Conservation (phyloP, 1,284 basidiomycete genomes). For the Boletus sp. region DNA sequence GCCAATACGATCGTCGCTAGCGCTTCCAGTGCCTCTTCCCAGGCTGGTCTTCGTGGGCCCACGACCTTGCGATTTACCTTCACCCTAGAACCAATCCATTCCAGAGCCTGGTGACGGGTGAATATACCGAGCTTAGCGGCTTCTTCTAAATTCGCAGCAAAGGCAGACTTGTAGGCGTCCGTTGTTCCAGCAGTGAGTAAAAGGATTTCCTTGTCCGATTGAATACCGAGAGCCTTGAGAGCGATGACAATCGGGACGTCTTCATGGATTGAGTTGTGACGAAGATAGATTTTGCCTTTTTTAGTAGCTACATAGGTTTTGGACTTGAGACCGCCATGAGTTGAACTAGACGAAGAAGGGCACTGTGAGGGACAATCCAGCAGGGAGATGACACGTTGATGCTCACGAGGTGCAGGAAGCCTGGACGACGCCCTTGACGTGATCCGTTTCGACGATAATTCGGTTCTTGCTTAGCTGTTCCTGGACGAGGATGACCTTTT, state of each 20-base stretch:
- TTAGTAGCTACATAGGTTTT: slow-evolving; percentile 98
- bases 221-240: slow-evolving; percentile 93
- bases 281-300: slow-evolving; percentile 89
- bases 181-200: slow-evolving; percentile 92
- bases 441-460: slow-evolving; percentile 96
- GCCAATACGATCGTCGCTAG: slow-evolving; percentile 96
- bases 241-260: slow-evolving; percentile 96
- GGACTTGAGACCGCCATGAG: slow-evolving; percentile 95
- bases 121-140: slow-evolving; percentile 88
- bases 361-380: slow-evolving; percentile 10
- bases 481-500: slow-evolving; percentile 99
- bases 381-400: background rate
- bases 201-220: slow-evolving; percentile 97
- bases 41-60: slow-evolving; percentile 79
- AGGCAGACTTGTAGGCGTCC: slow-evolving; percentile 84
- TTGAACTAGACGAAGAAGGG: slow-evolving; percentile 59
- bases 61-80: slow-evolving; percentile 82
- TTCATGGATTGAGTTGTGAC: slow-evolving; percentile 98
- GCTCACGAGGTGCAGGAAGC: slow-evolving; percentile 95
- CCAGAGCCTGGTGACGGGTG: slow-evolving; percentile 91
- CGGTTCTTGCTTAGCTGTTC: slow-evolving; percentile 99
- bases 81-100: slow-evolving; percentile 91
- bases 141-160: slow-evolving; percentile 93
- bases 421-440: slow-evolving; percentile 87
- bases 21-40: slow-evolving; percentile 95